A percentile compares a stretch with the other conserved stretches of the same genome.
These are phyloP conservation scores for Sinapis alba DNA, from an alignment of 441 rosid species.

Conservation along the genomic window DNA sequence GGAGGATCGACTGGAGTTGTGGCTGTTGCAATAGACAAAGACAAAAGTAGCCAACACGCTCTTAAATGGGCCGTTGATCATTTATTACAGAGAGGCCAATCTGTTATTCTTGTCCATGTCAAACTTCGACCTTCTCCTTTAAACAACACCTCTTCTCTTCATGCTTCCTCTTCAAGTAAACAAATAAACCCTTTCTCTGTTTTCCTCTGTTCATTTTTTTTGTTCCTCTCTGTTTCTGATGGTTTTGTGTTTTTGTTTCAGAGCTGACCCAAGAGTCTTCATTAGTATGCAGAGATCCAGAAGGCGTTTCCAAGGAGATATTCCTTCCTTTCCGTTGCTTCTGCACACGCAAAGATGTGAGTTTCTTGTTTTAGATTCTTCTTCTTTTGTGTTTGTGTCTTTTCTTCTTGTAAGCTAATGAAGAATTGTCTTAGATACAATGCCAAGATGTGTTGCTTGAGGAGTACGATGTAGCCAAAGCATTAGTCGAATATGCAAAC, in stretches of 20 bases:
- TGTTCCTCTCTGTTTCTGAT: neutral
- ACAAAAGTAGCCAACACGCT: constrained; percentile 70
- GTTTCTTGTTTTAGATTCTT: neutral
- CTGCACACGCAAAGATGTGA: constrained; percentile 80
- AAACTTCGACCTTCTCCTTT: constrained; percentile 45
- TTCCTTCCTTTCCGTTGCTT: constrained; percentile 93
- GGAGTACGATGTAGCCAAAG: constrained; percentile 64
- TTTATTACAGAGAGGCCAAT: constrained; percentile 62
- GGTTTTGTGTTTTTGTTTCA: constrained; percentile 23
- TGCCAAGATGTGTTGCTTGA: constrained; percentile 82
- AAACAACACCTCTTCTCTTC: constrained; percentile 41
- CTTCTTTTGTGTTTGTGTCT: neutral
- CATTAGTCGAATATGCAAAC: constrained; percentile 54
- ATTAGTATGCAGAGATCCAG: constrained; percentile 51
- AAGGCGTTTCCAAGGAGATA: constrained; percentile 54
- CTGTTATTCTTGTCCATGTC: constrained; percentile 76
- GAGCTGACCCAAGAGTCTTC: constrained; percentile 51
- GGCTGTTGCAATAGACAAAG: constrained; percentile 76
- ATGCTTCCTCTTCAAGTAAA: constrained; percentile 32
- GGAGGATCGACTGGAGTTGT: constrained; percentile 50
- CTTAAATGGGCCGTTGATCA: constrained; percentile 75
- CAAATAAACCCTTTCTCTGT: constrained; percentile 1
- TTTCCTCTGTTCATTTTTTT: neutral
- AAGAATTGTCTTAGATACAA: constrained; percentile 50
- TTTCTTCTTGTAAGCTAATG: neutral